A percentile compares a stretch with the other conserved stretches of the same genome.
phyloP scores from a whole-genome alignment of 2,329 filamentous ascomycete genomes.

The Monilinia vaccinii-corymbosi region DNA sequence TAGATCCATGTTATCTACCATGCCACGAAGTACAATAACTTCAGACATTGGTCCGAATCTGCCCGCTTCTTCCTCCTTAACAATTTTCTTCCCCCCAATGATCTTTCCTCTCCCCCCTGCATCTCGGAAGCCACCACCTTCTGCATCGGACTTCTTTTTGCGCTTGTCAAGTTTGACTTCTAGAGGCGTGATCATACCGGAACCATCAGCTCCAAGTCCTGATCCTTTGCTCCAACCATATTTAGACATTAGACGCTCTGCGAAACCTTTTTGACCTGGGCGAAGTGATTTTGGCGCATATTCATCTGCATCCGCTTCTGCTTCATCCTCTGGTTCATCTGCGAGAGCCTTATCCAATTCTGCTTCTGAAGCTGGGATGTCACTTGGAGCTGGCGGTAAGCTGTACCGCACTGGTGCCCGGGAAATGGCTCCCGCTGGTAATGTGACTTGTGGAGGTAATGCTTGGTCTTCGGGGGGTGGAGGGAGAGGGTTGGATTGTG shows the following conservation, averaged over 20 bases:
- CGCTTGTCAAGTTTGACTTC: conserved; percentile 79
- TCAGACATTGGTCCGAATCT: conserved; percentile 68
- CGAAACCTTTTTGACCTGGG: conserved; percentile 77
- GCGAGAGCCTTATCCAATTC: conserved; percentile 38
- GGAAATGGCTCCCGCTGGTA: conserved; percentile 54
- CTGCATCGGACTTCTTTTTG: conserved; percentile 67
- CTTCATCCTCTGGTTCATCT: conserved; percentile 32
- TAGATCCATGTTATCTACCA: conserved; percentile 79
- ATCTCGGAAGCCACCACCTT: conserved; percentile 68
- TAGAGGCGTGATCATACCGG: conserved; percentile 78
- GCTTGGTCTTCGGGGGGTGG: conserved; percentile 24
- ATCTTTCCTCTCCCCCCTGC: conserved; percentile 65
- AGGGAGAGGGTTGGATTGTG: conserved; percentile 20
- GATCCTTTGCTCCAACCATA: conserved; percentile 88
- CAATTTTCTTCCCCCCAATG: conserved; percentile 56
- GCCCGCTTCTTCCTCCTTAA: conserved; percentile 35
- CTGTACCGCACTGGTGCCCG: conserved; percentile 70
- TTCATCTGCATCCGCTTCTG: conserved; percentile 26
- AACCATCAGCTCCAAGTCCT: conserved; percentile 72
- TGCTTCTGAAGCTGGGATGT: conserved; percentile 43
- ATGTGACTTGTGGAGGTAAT: conserved; percentile 23
- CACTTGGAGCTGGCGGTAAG: conserved; percentile 40
- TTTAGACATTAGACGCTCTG: conserved; percentile 80
- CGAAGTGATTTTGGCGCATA: conserved; percentile 48
- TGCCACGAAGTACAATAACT: conserved; percentile 73